A percentile compares a stretch with the other conserved stretches of the same genome.
These are phyloP conservation scores for Rhizopus microsporus DNA, from an alignment of 371 early-diverging fungal species.

Conservation along the genomic window DNA sequence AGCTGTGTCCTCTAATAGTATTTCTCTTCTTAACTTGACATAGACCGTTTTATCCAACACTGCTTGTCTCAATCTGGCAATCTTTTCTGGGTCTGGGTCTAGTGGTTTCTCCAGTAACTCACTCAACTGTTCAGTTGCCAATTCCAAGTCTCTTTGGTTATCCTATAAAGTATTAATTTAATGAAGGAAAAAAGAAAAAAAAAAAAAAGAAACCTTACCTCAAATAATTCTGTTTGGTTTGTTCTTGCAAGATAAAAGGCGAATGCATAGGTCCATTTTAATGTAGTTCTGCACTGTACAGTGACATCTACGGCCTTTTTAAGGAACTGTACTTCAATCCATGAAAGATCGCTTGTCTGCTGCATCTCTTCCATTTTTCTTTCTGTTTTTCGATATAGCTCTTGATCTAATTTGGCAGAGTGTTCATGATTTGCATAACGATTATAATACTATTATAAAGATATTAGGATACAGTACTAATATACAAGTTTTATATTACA, in stretches of 20 bases:
- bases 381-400: slow-evolving; percentile 86
- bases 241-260: slow-evolving; percentile 89
- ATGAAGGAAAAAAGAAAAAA: neutral
- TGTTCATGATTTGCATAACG: slow-evolving; percentile 98
- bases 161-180: slow-evolving; percentile 40
- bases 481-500: slow-evolving; percentile 46
- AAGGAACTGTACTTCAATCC: slow-evolving; percentile 98
- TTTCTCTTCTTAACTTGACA: slow-evolving; percentile 71
- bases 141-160: slow-evolving; percentile 94
- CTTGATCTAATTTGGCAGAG: slow-evolving; percentile 86
- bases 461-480: neutral
- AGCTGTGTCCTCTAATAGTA: slow-evolving; percentile 79
- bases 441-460: slow-evolving; percentile 80
- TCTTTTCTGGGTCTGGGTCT: slow-evolving; percentile 58
- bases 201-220: slow-evolving; percentile 36
- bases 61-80: slow-evolving; percentile 72
- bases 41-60: slow-evolving; percentile 86
- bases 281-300: slow-evolving; percentile 81
- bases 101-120: slow-evolving; percentile 86
- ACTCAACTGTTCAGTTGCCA: slow-evolving; percentile 91
- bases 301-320: slow-evolving; percentile 90
- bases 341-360: slow-evolving; percentile 82
- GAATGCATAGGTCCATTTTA: slow-evolving; percentile 97
- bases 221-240: slow-evolving; percentile 91
- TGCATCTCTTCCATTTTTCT: slow-evolving; percentile 97